Evolutionary conservation across 805 yeast species (phyloP).

Genomic region (Teunomyces pallodes): DNA sequence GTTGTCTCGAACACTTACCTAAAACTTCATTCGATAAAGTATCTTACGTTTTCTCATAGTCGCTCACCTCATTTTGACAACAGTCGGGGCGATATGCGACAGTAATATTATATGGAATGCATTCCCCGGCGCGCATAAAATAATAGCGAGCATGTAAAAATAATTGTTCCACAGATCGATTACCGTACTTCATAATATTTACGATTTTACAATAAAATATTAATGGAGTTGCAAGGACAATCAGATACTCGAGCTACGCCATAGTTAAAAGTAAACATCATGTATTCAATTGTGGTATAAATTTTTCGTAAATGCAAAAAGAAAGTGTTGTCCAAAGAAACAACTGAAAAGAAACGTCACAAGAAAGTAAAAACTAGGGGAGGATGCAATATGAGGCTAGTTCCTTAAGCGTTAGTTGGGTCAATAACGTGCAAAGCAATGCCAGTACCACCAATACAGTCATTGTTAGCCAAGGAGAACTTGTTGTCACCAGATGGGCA

Average conservation of each 20-base stretch:
- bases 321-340: neutral
- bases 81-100: too few relatives aligned
- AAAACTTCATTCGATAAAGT: too few relatives aligned
- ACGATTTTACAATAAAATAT: too few relatives aligned
- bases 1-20: too few relatives aligned
- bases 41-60: too few relatives aligned
- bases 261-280: neutral
- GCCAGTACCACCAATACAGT: conserved; percentile 28
- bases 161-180: too few relatives aligned
- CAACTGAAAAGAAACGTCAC: neutral
- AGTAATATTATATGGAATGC: too few relatives aligned
- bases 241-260: neutral
- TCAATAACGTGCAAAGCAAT: conserved; percentile 22
- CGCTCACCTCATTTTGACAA: too few relatives aligned
- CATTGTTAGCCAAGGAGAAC: conserved; percentile 23
- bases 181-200: too few relatives aligned
- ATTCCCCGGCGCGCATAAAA: too few relatives aligned
- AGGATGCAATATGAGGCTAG: neutral
- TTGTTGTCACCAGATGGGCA: conserved; percentile 30
- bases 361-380: neutral
- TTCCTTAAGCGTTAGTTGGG: conserved; percentile 4
- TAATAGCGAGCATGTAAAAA: too few relatives aligned
- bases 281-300: neutral
- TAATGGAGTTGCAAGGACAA: too few relatives aligned
- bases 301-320: neutral